These are phyloP conservation scores for Sugiyamaella americana DNA, from an alignment of 805 yeast genomes.

Conservation along the genomic window DNA sequence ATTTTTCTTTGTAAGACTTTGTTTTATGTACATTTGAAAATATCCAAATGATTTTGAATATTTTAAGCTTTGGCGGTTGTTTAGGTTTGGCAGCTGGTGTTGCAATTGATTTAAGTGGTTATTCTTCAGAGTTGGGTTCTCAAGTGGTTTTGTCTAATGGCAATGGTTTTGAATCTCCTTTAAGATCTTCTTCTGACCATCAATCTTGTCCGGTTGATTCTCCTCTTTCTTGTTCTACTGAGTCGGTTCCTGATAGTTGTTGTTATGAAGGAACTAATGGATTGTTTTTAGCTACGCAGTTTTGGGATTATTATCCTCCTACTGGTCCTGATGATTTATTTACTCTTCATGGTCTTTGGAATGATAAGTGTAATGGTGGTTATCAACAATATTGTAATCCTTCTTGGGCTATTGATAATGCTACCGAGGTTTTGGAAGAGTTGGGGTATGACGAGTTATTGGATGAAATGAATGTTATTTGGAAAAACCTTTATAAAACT, in stretches of 20 bases:
- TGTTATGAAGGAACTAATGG: slow-evolving; percentile 90
- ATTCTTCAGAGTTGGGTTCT: neutral
- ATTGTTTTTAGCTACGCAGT: slow-evolving; percentile 74
- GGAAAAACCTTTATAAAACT: slow-evolving; percentile 70
- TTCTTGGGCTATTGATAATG: slow-evolving; percentile 48
- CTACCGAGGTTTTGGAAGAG: slow-evolving; percentile 39
- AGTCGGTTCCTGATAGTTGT: slow-evolving; percentile 46
- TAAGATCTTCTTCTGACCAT: slow-evolving; percentile 21
- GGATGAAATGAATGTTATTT: slow-evolving; percentile 48
- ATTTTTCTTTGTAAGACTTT: no score
- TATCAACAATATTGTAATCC: slow-evolving; percentile 74
- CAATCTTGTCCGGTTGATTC: slow-evolving; percentile 29
- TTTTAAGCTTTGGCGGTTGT: no score
- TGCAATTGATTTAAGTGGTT: neutral
- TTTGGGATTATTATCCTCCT: slow-evolving; percentile 83
- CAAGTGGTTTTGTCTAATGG: slow-evolving; percentile 6
- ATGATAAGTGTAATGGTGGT: slow-evolving; percentile 79
- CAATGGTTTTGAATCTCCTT: slow-evolving; percentile 15
- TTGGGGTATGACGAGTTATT: slow-evolving; percentile 45
- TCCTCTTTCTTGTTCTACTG: slow-evolving; percentile 31
- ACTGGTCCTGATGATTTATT: slow-evolving; percentile 65
- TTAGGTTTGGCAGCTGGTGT: no score
- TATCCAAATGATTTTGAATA: no score
- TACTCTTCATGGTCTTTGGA: slow-evolving; percentile 86
- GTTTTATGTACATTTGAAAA: no score